Base-by-base conservation (phyloP, 345 rosid species). In the Hibiscus tridactylites region DNA sequence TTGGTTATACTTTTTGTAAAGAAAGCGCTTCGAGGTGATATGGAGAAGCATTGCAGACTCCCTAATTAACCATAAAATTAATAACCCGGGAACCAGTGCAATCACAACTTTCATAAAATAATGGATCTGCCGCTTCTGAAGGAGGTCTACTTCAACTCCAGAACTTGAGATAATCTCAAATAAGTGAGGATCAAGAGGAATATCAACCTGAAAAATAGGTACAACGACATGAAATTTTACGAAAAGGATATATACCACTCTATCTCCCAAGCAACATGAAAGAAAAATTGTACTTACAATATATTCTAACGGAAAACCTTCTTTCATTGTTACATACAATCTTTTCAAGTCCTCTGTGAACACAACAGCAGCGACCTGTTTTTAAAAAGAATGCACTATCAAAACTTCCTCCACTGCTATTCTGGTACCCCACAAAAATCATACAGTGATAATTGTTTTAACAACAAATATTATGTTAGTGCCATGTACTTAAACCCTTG, bases 241-340 rank as follows among this genome's bases (percentile, higher is more conserved):
- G 49, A 17, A 66, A 65, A 29, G 15, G 72, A 67, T 60, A 68
- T 17, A 74, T 39, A 58, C 19, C 47, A 69, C 61, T 75, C 76
- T 35, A 31, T 47, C 63, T 64, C 50, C 60, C 10, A 4, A 56
- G 53, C 8, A 74, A 73, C 42, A 74, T 65, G 61, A 74, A 71
- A 50, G 42, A 78, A 26, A 61, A 7, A 3, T 71, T 67, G 35
- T 19, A 81, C 98, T 87, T 87, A 93, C 98, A 73, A 88, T 74
- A 84, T 88, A 93, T 87, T 93, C 98, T 52, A 89, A 74, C 24
- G 97, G 98, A 83, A 91, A 91, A 60, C 97, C 98, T 88, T 91
- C 97, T 72, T 88, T 93, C 98, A 93, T 91, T 12, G 96, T 91
- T 73, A 93, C 86, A 83, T 85, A 93, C 73, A 90, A 75, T 79